Percentiles rank a stretch among this genome's conserved stretches.
Conservation (phyloP, 2,329 filamentous ascomycete genomes). For the Cladosporium sp. region DNA sequence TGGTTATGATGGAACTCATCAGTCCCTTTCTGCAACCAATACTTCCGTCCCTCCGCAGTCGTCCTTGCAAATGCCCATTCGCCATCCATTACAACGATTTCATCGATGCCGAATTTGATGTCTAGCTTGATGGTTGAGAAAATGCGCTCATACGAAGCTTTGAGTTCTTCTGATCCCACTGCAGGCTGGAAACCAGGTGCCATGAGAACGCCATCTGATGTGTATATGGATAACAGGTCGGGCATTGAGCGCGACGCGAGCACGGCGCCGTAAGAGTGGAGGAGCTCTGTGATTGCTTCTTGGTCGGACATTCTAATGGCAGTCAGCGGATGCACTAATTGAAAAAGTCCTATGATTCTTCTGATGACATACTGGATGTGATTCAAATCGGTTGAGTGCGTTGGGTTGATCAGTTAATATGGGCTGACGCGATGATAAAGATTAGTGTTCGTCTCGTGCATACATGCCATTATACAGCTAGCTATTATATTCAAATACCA, state of each 20-base stretch:
- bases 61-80: conserved; percentile 26
- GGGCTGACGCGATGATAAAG: background rate
- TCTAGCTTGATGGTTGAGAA: conserved; percentile 23
- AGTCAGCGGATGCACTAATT: background rate
- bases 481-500: background rate
- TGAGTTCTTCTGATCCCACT: conserved; percentile 22
- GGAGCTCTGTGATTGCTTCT: conserved; percentile 11
- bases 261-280: conserved; percentile 13
- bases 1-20: conserved; percentile 23
- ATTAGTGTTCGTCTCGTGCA: background rate
- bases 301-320: conserved; percentile 6
- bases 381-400: background rate
- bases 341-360: background rate
- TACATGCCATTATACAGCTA: background rate
- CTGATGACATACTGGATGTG: background rate
- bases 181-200: conserved; percentile 20
- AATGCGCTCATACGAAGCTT: conserved; percentile 22
- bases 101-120: conserved; percentile 24
- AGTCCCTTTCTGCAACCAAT: conserved; percentile 21
- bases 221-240: conserved; percentile 55
- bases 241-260: conserved; percentile 7
- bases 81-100: conserved; percentile 19
- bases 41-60: conserved; percentile 21
- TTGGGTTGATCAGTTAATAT: background rate
- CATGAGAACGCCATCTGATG: conserved; percentile 25